Base-by-base conservation (phyloP, 169 alveolate species). In the Blepharisma undulans region DNA sequence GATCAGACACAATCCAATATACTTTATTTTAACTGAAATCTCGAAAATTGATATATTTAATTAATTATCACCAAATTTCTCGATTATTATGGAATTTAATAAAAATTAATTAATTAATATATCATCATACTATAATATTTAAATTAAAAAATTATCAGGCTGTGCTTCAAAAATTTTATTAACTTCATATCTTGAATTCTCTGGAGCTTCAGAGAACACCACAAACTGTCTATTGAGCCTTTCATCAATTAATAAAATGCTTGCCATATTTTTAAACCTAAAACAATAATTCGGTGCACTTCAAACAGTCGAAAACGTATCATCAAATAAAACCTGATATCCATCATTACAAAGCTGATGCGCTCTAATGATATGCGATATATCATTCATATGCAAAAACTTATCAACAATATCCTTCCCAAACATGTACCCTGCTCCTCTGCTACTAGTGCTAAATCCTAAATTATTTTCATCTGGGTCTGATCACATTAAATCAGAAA, bases 401-500 rank as follows among this genome's bases (percentile, higher is more conserved):
- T 93, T 94, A 22, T 95, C 91, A 1, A 95, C 96, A 59, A 96
- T 95, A 88, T 96, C 97, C 8, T 90, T 88, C 18, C 98, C 98
- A 90, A 97, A 97, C 88, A 93, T 93, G 89, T 94, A 96, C 18
- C 98, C 98, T 61, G 98, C 98, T 4, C 98, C 98, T 93, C 98
- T 93, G 16, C 96, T 90, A 66, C 93, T 77, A 1, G 94, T 30
- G 29, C 92, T 92, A 93, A 96, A 97, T 19, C 98, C 98, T 25
- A 87, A 72, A 22, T 84, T 92, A 32, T 95, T 97, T 34, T 91
- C 92, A 74, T 96, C 97, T 33, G 98, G 98, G 91, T 97, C 98
- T 34, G 97, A 92, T 97, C 98, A 97, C 97, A 97, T 94, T n/a
- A 97, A 87, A 90, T 97, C 98, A 19, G 98, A 95, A 88, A 93